Percentiles rank a stretch among this genome's conserved stretches.
phyloP scores from a whole-genome alignment of 2,329 filamentous ascomycete genomes.

The Pseudogymnoascus sp. region DNA sequence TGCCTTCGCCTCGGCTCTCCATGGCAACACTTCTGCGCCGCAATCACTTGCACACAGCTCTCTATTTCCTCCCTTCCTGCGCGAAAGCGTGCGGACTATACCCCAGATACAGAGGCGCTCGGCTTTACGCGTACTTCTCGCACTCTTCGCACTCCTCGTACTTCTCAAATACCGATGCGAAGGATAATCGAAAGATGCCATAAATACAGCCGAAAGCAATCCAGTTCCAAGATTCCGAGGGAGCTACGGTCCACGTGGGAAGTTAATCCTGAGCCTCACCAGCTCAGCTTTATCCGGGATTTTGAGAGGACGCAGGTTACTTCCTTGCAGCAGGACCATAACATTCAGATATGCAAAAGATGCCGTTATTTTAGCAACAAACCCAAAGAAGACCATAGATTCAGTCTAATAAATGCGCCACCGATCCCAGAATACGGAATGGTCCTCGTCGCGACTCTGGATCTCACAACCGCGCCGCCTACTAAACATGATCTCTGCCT shows the following conservation, averaged over 20 bases:
- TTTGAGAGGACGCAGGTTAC: constrained; percentile 10
- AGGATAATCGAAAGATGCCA: constrained; percentile 12
- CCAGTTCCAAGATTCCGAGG: neutral
- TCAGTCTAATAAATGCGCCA: constrained; percentile 7
- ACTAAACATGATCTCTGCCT: constrained; percentile 14
- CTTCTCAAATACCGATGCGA: constrained; percentile 9
- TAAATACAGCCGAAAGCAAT: constrained; percentile 11
- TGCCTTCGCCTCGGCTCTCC: constrained; percentile 13
- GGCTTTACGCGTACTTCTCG: constrained; percentile 10
- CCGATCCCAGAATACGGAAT: constrained; percentile 11
- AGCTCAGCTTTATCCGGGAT: constrained; percentile 13
- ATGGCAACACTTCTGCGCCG: constrained; percentile 11
- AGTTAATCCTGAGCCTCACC: constrained; percentile 7
- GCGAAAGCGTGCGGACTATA: constrained; percentile 9
- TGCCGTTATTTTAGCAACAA: constrained; percentile 9
- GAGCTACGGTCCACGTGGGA: constrained; percentile 4
- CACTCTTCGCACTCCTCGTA: too few species aligned
- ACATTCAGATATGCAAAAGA: constrained; percentile 10
- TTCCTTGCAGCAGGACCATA: constrained; percentile 10
- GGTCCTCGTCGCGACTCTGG: constrained; percentile 12
- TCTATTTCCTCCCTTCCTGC: constrained; percentile 11
- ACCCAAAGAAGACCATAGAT: constrained; percentile 9
- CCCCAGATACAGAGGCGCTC: constrained; percentile 9
- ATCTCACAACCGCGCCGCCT: constrained; percentile 5
- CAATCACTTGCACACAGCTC: constrained; percentile 11